Conservation (phyloP, 345 rosid genomes). For the Brassica rapa region DNA sequence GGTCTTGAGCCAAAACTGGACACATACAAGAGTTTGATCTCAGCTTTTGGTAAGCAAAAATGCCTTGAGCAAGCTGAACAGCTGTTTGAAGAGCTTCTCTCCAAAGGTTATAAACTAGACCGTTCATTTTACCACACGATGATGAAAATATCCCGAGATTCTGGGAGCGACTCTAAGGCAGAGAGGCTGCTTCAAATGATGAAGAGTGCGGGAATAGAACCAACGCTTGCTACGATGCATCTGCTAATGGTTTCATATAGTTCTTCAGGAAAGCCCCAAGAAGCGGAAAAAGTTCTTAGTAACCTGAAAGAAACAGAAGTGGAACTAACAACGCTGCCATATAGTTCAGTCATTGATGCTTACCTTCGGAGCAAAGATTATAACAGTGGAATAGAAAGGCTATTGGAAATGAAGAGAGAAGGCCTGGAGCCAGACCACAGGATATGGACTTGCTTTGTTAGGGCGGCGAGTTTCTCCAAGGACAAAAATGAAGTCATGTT, state of each 20-base stretch:
- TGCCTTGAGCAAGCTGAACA: constrained; percentile 74
- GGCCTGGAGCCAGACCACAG: constrained; percentile 83
- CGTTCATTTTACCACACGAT: constrained; percentile 86
- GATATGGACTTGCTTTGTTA: constrained; percentile 93
- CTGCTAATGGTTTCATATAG: constrained; percentile 93
- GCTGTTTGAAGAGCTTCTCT: constrained; percentile 65
- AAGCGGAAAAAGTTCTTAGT: constrained; percentile 77
- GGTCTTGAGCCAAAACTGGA: constrained; percentile 79
- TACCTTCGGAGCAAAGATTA: constrained; percentile 77
- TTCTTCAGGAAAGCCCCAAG: constrained; percentile 79
- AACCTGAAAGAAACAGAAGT: constrained; percentile 69
- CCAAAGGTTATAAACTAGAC: constrained; percentile 72
- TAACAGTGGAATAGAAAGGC: constrained; percentile 66
- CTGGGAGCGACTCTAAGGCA: constrained; percentile 74
- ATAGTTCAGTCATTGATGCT: constrained; percentile 87
- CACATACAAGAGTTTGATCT: constrained; percentile 88
- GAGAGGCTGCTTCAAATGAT: constrained; percentile 66
- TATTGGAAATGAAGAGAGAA: constrained; percentile 70
- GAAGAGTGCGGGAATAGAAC: constrained; percentile 82
- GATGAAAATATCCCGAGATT: constrained; percentile 85
- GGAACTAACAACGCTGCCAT: constrained; percentile 68
- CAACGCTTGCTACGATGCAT: constrained; percentile 88
- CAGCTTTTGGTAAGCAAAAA: constrained; percentile 83
- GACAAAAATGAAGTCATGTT: constrained; percentile 55
- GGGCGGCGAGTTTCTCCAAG: constrained; percentile 79